A percentile compares a stretch with the other conserved stretches of the same genome.
These are phyloP conservation scores for Fusarium buxicola DNA, from an alignment of 2,329 filamentous ascomycete genomes.

Conservation along the genomic window DNA sequence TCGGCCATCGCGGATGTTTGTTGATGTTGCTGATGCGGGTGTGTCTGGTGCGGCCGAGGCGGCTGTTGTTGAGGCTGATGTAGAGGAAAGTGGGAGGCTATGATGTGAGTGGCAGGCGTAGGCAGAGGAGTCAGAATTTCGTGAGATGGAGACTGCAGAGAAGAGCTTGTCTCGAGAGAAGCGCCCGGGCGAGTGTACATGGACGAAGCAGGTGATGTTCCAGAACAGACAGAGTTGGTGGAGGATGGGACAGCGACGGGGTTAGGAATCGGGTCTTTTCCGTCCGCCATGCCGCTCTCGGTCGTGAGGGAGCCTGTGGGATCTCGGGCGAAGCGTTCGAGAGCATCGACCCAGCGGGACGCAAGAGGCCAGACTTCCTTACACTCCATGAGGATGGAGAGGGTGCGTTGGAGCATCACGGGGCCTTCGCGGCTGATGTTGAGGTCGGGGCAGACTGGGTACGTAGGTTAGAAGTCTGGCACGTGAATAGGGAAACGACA, in stretches of 20 bases:
- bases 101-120: constrained; percentile 10
- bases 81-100: constrained; percentile 33
- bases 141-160: constrained; percentile 26
- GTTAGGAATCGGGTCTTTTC: constrained; percentile 51
- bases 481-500: neutral
- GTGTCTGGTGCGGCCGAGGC: constrained; percentile 12
- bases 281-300: constrained; percentile 64
- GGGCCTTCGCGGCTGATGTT: constrained; percentile 55
- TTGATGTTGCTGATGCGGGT: constrained; percentile 16
- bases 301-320: constrained; percentile 55
- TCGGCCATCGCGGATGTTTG: constrained; percentile 27
- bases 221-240: constrained; percentile 21
- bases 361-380: constrained; percentile 65
- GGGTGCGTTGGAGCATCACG: constrained; percentile 59
- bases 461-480: constrained; percentile 21
- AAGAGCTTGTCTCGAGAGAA: constrained; percentile 23
- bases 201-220: constrained; percentile 35
- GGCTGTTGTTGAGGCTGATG: constrained; percentile 39
- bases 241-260: constrained; percentile 29
- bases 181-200: constrained; percentile 23
- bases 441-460: constrained; percentile 57
- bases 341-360: constrained; percentile 62
- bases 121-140: constrained; percentile 27
- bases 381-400: constrained; percentile 60
- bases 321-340: constrained; percentile 60